Percentiles rank a stretch among this genome's conserved stretches.
Evolutionary conservation across 805 yeast genomes (phyloP).

Genomic region (Metschnikowia sp.): DNA sequence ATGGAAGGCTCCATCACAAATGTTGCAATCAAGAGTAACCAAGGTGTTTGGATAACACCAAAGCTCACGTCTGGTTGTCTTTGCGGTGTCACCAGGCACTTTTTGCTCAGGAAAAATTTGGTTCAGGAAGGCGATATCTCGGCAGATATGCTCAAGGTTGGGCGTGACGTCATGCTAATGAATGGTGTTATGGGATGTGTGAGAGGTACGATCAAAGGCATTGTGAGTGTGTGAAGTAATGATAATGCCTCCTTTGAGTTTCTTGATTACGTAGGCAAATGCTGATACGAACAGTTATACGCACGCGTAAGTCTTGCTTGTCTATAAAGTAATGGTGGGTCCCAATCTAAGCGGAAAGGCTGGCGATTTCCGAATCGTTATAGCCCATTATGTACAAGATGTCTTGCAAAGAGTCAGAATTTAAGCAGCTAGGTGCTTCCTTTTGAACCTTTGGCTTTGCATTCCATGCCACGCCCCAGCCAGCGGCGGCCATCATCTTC

Average conservation of each 20-base stretch:
- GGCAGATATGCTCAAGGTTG: conserved; percentile 48
- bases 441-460: conserved; percentile 92
- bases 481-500: conserved; percentile 87
- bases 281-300: no score
- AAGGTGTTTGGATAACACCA: conserved; percentile 76
- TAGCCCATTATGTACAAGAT: conserved; percentile 79
- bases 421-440: conserved; percentile 78
- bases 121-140: conserved; percentile 52
- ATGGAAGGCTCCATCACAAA: conserved; percentile 84
- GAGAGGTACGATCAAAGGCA: conserved; percentile 47
- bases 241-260: no score
- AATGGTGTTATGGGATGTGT: conserved; percentile 84
- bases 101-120: conserved; percentile 50
- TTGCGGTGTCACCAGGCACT: conserved; percentile 76
- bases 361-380: conserved; percentile 49
- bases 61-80: conserved; percentile 74
- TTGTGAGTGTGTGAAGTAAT: background rate
- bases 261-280: no score
- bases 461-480: conserved; percentile 95
- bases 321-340: no score
- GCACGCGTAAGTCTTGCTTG: no score
- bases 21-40: conserved; percentile 56
- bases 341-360: conserved; percentile 1
- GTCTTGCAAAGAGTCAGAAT: conserved; percentile 70
- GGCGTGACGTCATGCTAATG: conserved; percentile 68